Evolutionary conservation across 169 alveolate genomes (phyloP).

Genomic region (Theileria luwenshuni): DNA sequence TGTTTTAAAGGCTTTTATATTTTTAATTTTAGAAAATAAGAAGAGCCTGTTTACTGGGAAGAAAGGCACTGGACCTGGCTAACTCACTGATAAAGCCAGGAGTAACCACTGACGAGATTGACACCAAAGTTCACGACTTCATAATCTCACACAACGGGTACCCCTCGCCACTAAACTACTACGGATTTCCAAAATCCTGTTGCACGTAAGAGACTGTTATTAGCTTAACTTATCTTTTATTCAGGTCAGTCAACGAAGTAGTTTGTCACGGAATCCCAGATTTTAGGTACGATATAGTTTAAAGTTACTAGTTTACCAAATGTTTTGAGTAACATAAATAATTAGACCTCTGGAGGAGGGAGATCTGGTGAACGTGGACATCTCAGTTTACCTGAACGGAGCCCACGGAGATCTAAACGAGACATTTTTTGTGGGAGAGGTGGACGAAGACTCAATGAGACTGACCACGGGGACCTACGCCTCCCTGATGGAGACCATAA

Average conservation of each 20-base stretch:
- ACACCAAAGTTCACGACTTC: conserved; percentile 91
- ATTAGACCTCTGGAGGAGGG: conserved; percentile 91
- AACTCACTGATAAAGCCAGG: conserved; percentile 92
- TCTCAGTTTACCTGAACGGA: conserved; percentile 93
- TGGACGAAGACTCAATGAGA: conserved; percentile 82
- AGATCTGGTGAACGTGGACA: conserved; percentile 94
- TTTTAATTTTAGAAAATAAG: conserved; percentile 71
- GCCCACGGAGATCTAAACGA: conserved; percentile 95
- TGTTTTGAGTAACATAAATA: neutral
- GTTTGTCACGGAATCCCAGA: conserved; percentile 99
- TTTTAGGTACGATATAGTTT: conserved; percentile 87
- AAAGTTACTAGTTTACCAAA: conserved; percentile 61
- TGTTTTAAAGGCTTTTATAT: conserved; percentile 1
- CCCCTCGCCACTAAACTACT: conserved; percentile 97
- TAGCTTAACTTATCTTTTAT: neutral
- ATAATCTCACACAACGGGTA: conserved; percentile 92
- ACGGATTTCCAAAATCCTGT: conserved; percentile 93
- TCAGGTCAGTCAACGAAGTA: conserved; percentile 93
- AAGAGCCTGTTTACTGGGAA: conserved; percentile 88
- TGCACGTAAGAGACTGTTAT: conserved; percentile 90
- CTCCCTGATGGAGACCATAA: conserved; percentile 85
- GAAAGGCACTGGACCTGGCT: conserved; percentile 93
- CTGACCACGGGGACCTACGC: conserved; percentile 90
- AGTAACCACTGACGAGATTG: conserved; percentile 95
- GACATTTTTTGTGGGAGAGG: conserved; percentile 94